Base-by-base conservation (phyloP, 2,329 filamentous ascomycete genomes). In the Venturia pyrina region DNA sequence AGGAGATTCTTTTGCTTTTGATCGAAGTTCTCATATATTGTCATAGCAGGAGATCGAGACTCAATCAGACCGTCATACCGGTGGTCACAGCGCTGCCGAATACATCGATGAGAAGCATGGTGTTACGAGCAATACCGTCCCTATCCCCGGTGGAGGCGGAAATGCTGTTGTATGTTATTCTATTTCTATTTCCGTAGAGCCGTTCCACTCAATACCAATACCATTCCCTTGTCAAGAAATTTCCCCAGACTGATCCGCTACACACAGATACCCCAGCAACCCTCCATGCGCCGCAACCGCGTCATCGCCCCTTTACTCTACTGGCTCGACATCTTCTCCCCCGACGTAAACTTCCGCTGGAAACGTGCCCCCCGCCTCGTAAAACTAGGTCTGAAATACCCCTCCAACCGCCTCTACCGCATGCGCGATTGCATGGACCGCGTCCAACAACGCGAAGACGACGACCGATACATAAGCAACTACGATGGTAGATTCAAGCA, bases 381-480 rank as follows among this genome's bases (percentile, higher is more conserved):
- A 3, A 59, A 59, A 24, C 28, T 10, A 6, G 53, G 53, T 19
- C 5, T 59, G 32, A 59, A 59, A 10, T 37, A 19, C 5, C 53
- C 53, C 3, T 59, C 53, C 5, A 59, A 59, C 17, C 53, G 53
- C 6, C 17, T 59, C 13, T 59, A 59, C 13, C 53, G 53, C 32
- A 11, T 59, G 53, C 53, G 53, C 32, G 53, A 59, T 37, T 59
- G 21, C 32, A 59, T 59, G 53, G 53, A 59, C 11, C 34, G 53
- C 4, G 53, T 53, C 37, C 37, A 40, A 40, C 41, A 62, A 40
- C 60, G 44, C 44, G n/a, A 41, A 56, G 65, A 40, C 8, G 73
- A 73, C 41, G 73, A 75, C 44, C 71, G 72, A 11, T 75, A 74
- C 50, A 69, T 75, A 19, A 73, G 72, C 10, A 68, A 71, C 0